Conservation (phyloP, 768 basidiomycete genomes). For the Asterophora lycoperdoides region DNA sequence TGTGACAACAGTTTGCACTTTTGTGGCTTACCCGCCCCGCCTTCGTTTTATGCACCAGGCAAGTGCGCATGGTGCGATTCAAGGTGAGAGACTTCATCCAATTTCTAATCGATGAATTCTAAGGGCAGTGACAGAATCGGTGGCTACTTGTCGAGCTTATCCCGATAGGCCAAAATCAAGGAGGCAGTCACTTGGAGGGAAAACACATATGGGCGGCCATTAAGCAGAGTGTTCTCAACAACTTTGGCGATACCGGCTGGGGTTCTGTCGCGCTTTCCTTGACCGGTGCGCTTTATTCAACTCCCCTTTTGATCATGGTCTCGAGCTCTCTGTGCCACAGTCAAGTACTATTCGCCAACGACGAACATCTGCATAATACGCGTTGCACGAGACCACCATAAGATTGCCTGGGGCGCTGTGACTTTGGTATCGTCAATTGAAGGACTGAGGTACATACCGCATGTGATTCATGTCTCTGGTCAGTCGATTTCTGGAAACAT, state of each 20-base stretch:
- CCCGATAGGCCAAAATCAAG: slow-evolving; percentile 30
- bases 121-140: slow-evolving; percentile 55
- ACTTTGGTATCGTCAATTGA: slow-evolving; percentile 66
- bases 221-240: slow-evolving; percentile 59
- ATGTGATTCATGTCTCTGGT: slow-evolving; percentile 83
- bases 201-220: slow-evolving; percentile 67
- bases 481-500: slow-evolving; percentile 15
- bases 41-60: not conserved
- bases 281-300: slow-evolving; percentile 43
- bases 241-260: slow-evolving; percentile 88
- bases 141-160: slow-evolving; percentile 89
- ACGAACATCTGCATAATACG: slow-evolving; percentile 85
- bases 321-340: slow-evolving; percentile 42
- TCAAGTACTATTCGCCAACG: slow-evolving; percentile 83
- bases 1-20: not conserved
- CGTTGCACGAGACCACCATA: slow-evolving; percentile 77
- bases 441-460: slow-evolving; percentile 57
- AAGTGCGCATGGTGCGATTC: slow-evolving; percentile 18
- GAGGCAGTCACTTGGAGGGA: slow-evolving; percentile 40
- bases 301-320: slow-evolving; percentile 1
- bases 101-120: too few relatives aligned
- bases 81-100: slow-evolving; percentile 9
- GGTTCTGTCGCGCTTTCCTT: slow-evolving; percentile 71
- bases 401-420: slow-evolving; percentile 74
- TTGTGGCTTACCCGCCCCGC: too few relatives aligned